Percentiles rank a stretch among this genome's conserved stretches.
Evolutionary conservation across 257 asterid species (phyloP).

Genomic region (Handroanthus guayacan): DNA sequence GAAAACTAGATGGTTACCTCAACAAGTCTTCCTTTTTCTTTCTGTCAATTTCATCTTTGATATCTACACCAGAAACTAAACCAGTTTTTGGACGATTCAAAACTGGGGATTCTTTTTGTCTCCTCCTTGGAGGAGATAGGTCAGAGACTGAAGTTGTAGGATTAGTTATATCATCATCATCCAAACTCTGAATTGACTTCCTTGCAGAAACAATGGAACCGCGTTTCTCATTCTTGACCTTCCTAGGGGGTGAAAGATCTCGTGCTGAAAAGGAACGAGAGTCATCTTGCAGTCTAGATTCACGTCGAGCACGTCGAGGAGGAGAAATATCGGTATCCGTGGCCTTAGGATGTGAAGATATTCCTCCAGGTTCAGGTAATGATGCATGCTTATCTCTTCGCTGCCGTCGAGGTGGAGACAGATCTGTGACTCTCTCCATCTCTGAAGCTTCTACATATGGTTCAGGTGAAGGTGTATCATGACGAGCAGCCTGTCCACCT

Average conservation of each 20-base stretch:
- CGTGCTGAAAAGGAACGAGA: slow-evolving; percentile 31
- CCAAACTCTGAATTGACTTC: slow-evolving; percentile 26
- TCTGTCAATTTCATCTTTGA: slow-evolving; percentile 71
- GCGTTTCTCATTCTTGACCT: slow-evolving; percentile 47
- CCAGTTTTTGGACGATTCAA: slow-evolving; percentile 69
- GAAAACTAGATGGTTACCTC: slow-evolving; percentile 56
- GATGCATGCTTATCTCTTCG: slow-evolving; percentile 43
- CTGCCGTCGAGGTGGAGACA: slow-evolving; percentile 66
- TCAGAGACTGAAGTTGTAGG: slow-evolving; percentile 48
- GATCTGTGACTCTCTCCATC: slow-evolving; percentile 41
- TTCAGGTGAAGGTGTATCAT: slow-evolving; percentile 66
- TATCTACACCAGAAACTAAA: slow-evolving; percentile 74
- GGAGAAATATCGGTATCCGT: slow-evolving; percentile 64
- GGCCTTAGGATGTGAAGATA: slow-evolving; percentile 36
- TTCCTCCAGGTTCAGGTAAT: slow-evolving; percentile 36
- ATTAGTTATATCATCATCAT: slow-evolving; percentile 29
- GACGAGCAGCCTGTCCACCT: slow-evolving; percentile 46
- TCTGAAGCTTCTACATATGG: slow-evolving; percentile 33
- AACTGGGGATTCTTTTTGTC: slow-evolving; percentile 45
- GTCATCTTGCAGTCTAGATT: slow-evolving; percentile 37
- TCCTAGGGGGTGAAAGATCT: slow-evolving; percentile 72
- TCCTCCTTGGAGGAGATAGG: slow-evolving; percentile 86
- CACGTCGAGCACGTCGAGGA: slow-evolving; percentile 55
- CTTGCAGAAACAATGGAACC: slow-evolving; percentile 36
- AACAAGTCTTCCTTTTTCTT: slow-evolving; percentile 66